Evolutionary conservation across 2,329 filamentous ascomycete species (phyloP), one percentile per base, ranked within the genome.

Genomic region (Thelonectria olida): DNA sequence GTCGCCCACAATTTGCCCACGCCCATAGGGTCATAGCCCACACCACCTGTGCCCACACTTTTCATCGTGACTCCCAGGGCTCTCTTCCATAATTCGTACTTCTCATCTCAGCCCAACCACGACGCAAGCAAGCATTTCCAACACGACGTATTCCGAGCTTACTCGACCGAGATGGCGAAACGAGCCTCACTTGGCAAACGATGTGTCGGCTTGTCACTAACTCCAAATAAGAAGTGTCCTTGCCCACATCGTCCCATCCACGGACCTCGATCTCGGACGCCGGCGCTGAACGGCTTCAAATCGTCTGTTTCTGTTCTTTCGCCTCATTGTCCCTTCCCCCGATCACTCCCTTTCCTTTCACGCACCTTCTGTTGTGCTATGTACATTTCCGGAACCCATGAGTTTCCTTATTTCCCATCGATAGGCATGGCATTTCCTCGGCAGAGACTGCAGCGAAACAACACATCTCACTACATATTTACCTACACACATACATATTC

Each of bases 1-100:
- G n/a, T 34, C 25, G 31, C 42, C 53, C 53, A 55, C 53, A 41
- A 47, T 50, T 56, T 27, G 54, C 63, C 65, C 63, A 67, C 61
- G 61, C 52, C 45, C 62, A 65, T 66, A 62, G 63, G 48, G 60
- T 57, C 66, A 67, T 66, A 57, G 56, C 63, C 54, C 68, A 71
- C 68, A 63, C 61, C 60, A 56, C 57, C 65, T 47, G 42, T 54
- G 55, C 42, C 64, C 64, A 67, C 67, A 51, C 58, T 63, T n/a
- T 59, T 67, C 64, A 66, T 61, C 64, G 55, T 22, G 44, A 8
- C 50, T 7, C 44, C 23, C 22, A 17, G 28, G 27, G 28, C 15
- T 25, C 39, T 25, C 27, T n/a, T 36, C 28, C 19, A 22, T 25
- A 22, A 44, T 41, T 25, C 19, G 8, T 31, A 15, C 25, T 41